Base-by-base conservation (phyloP, 2,329 filamentous ascomycete species). In the Aspergillus sp. region DNA sequence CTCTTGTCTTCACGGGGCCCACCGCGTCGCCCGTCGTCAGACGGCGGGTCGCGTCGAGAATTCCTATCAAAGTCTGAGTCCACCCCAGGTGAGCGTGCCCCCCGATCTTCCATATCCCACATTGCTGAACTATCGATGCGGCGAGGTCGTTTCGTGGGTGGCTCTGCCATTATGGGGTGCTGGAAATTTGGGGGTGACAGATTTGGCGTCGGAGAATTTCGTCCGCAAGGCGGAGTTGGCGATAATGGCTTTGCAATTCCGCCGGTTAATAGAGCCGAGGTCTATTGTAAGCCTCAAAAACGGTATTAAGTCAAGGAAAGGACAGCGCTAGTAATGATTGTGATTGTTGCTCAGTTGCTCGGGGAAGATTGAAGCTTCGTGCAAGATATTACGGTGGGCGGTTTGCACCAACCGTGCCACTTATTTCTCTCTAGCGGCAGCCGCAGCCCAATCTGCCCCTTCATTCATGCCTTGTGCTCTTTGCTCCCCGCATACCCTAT, bases 81-180 rank as follows among this genome's bases (percentile, higher is more conserved):
- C 54, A 64, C 56, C 33, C 70, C 74, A 41, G 64, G 61, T 8
- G 65, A 65, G 37, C 65, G 67, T 27, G 66, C 62, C 27, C 61
- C 65, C 19, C 64, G 69, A 41, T 76, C 72, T 52, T 74, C 72
- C 56, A 70, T 68, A 61, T 89, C 86, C 83, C 84, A 85, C 80
- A 85, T 85, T 52, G 83, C 79, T 51, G 81, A 82, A 71, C 82
- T 85, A 64, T 88, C 85, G n/a, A 78, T 78, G 48, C 78, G 73
- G 58, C 79, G 77, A 19, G 79, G 70, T 51, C 81, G 80, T 68
- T 82, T 83, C 52, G 79, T 71, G 59, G 82, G 77, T 63, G 79
- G 79, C 65, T 84, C 82, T 22, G 81, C 72, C 83, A 85, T 85
- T 49, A 27, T 71, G 48, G 12, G 51, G 49, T 34, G 39, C 57